These are phyloP conservation scores for Sphenostylis stenocarpa DNA, from an alignment of 306 rosid species.

Conservation along the genomic window DNA sequence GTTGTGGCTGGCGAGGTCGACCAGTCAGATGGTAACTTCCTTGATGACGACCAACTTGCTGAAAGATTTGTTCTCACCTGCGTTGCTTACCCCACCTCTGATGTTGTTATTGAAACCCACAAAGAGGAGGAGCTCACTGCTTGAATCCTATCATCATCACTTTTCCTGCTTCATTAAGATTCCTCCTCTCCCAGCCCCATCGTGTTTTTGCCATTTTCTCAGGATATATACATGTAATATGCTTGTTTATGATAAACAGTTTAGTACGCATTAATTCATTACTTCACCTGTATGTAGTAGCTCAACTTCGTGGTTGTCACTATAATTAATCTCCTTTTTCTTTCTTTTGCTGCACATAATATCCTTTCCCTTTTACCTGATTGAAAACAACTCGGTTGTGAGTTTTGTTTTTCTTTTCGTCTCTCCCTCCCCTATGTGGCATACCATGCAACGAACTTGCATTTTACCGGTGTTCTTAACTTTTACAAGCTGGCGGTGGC, in stretches of 20 bases:
- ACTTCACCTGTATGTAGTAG: slow-evolving; percentile 27
- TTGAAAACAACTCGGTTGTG: too few relatives aligned
- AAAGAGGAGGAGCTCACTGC: slow-evolving; percentile 69
- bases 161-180: not conserved
- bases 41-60: slow-evolving; percentile 60
- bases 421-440: too few relatives aligned
- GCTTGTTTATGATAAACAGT: slow-evolving; percentile 27
- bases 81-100: slow-evolving; percentile 59
- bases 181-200: not conserved
- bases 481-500: too few relatives aligned
- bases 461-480: too few relatives aligned
- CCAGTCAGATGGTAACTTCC: slow-evolving; percentile 74
- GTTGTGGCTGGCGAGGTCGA: slow-evolving; percentile 50
- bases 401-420: too few relatives aligned
- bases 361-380: too few relatives aligned
- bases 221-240: not conserved
- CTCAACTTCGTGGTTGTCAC: slow-evolving; percentile 1
- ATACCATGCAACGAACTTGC: too few relatives aligned
- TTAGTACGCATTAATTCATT: not conserved
- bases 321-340: too few relatives aligned
- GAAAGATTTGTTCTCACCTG: slow-evolving; percentile 73
- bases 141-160: not conserved
- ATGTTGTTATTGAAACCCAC: slow-evolving; percentile 72
- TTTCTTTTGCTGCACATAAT: too few relatives aligned
- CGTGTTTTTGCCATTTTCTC: not conserved